A percentile compares a stretch with the other conserved stretches of the same genome.
phyloP scores from a whole-genome alignment of 805 yeast genomes.

The Saccharomycopsis sp. region DNA sequence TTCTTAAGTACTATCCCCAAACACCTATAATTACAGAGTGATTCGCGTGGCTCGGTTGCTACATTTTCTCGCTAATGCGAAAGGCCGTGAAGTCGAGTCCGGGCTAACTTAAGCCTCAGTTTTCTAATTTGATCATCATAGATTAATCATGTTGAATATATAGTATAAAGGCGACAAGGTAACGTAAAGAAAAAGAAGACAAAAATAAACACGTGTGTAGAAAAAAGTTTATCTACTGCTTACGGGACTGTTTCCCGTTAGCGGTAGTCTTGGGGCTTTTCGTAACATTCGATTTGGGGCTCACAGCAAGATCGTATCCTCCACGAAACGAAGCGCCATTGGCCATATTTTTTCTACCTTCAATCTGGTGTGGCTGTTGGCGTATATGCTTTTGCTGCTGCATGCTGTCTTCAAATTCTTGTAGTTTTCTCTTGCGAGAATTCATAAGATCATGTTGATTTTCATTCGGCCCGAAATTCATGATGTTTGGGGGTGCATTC shows the following conservation, averaged over 20 bases:
- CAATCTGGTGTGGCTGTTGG: not conserved
- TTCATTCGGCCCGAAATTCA: too few species aligned
- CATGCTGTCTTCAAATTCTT: not conserved
- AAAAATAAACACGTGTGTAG: not conserved
- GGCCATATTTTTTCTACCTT: not conserved
- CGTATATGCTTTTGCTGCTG: not conserved
- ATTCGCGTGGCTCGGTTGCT: too few species aligned
- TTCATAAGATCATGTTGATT: not conserved
- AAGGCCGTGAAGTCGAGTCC: too few species aligned
- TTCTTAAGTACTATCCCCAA: too few species aligned
- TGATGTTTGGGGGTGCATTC: not conserved
- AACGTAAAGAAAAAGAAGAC: too few species aligned
- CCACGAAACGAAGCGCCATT: too few species aligned
- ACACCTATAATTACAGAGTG: too few species aligned
- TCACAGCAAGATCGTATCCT: not conserved
- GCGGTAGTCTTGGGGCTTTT: not conserved
- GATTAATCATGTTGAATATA: not conserved
- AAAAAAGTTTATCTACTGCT: not conserved
- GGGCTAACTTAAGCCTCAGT: too few species aligned
- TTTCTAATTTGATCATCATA: too few species aligned
- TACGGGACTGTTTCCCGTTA: not conserved
- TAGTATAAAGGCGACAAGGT: not conserved
- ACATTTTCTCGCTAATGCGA: too few species aligned
- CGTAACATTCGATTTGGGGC: not conserved
- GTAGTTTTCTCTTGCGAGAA: not conserved